phyloP scores from a whole-genome alignment of 352 stramenopile species.

The Phytophthora sojae region DNA sequence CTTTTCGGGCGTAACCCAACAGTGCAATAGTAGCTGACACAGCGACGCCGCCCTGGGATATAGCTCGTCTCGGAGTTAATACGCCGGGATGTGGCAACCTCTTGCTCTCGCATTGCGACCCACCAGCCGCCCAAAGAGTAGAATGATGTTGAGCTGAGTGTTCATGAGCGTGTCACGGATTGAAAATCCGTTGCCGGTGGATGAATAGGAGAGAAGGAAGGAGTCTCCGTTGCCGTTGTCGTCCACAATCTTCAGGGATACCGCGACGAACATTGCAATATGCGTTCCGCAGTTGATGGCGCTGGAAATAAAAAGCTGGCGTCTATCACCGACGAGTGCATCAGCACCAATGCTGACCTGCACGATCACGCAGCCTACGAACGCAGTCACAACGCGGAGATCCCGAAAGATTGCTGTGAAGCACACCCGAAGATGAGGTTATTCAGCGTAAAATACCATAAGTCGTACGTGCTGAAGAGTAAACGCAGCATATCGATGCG shows the following conservation, averaged over 20 bases:
- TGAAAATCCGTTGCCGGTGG: background rate
- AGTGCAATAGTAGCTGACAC: constrained; percentile 42
- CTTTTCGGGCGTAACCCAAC: constrained; percentile 23
- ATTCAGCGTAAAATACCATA: background rate
- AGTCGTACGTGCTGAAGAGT: background rate
- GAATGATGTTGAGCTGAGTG: constrained; percentile 25
- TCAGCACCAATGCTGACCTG: background rate
- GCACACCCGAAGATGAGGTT: background rate
- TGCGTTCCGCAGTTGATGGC: background rate
- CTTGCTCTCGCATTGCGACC: constrained; percentile 8
- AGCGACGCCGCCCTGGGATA: constrained; percentile 25
- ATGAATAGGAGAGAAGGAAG: background rate
- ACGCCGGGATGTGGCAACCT: background rate
- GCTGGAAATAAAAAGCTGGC: background rate
- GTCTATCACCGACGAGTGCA: background rate
- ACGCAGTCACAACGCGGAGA: background rate
- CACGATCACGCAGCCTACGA: background rate
- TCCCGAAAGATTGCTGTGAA: background rate
- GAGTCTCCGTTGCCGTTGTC: background rate
- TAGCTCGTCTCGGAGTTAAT: constrained; percentile 25
- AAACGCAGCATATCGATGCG: background rate
- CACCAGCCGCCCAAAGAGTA: constrained; percentile 40
- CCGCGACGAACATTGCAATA: background rate
- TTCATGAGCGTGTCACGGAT: background rate
- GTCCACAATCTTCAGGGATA: background rate